Base-by-base conservation (phyloP, 2,329 filamentous ascomycete genomes). In the Trichoderma sp. region DNA sequence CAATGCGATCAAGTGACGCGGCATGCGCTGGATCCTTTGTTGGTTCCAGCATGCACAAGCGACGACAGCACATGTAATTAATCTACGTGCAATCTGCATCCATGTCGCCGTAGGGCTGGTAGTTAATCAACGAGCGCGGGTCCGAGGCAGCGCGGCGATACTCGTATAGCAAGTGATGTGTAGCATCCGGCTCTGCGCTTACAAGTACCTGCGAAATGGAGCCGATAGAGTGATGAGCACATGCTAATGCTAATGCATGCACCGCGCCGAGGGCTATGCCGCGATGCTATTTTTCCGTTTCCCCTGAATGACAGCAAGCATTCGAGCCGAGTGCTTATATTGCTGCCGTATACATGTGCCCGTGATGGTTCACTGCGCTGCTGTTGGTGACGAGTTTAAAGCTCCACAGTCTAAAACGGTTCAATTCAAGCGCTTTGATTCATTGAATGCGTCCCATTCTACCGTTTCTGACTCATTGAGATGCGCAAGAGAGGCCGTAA, bases 211-310 rank as follows among this genome's bases (percentile, higher is more conserved):
- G 33, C 43, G 35, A 65, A 65, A 27, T 24, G 62, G 62, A 19
- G 62, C 35, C 62, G 62, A 57, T 57, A 43, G 35, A 65, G 52
- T 47, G 62, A 65, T 57, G 53, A 65, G 62, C 62, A 57, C 62
- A 65, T 65, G 52, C 52, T 64, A 24, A 65, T 65, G 52, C 52
- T 55, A 27, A 57, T 65, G 53, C 62, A 65, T 65, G 61, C 52
- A 57, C 35, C 21, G 37, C 52, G 62, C 62, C 62, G 62, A 65
- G 53, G 62, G 35, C 61, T 19, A 64, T 56, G 61, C 61, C 52
- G 53, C n/a, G 56, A 58, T 27, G 31, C 56, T 40, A 37, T 21
- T 57, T 35, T 40, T n/a, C 35, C 37, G 31, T 56, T 64, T 55
- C 61, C 61, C 52, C 52, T 64, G 49, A 55, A 40, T 64, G 52